A percentile compares a stretch with the other conserved stretches of the same genome.
phyloP scores from a whole-genome alignment of 2,329 filamentous ascomycete species.

The Westerdykella sp. region DNA sequence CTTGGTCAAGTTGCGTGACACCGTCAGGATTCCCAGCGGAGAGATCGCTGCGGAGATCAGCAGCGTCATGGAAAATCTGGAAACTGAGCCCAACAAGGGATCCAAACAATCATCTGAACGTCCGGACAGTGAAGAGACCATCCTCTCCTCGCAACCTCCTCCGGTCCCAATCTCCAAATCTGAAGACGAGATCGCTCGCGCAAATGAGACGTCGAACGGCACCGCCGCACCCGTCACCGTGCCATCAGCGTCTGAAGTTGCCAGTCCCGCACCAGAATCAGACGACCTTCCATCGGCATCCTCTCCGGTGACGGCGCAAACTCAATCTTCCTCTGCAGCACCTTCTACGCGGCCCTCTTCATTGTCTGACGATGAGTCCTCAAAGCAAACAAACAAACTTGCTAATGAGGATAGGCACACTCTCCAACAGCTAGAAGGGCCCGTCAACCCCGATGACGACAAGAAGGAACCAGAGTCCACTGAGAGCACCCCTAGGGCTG shows the following conservation, averaged over 20 bases:
- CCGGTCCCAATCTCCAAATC: too few relatives aligned
- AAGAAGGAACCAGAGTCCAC: conserved; percentile 22
- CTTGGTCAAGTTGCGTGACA: neutral
- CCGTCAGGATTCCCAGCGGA: neutral
- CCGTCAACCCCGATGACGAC: conserved; percentile 9
- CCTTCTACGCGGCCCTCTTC: conserved; percentile 37
- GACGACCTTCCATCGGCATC: conserved; percentile 32
- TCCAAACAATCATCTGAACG: too few relatives aligned
- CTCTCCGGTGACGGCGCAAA: conserved; percentile 36
- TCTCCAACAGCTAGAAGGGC: too few relatives aligned
- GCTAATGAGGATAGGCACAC: conserved; percentile 10
- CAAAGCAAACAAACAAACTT: conserved; percentile 4
- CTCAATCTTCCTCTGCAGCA: conserved; percentile 32
- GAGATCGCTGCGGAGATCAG: too few relatives aligned
- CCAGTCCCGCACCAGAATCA: conserved; percentile 10
- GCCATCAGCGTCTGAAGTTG: too few relatives aligned
- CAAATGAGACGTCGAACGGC: too few relatives aligned
- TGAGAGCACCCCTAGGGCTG: conserved; percentile 32
- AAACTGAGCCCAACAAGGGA: too few relatives aligned
- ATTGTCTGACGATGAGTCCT: conserved; percentile 32
- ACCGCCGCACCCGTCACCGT: too few relatives aligned
- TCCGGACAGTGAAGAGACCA: too few relatives aligned
- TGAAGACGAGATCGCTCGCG: too few relatives aligned
- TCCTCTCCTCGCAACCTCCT: too few relatives aligned
- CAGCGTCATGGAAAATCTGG: conserved; percentile 34